Percentiles rank a stretch among this genome's conserved stretches.
phyloP scores from a whole-genome alignment of 768 basidiomycete genomes.

The Trametes meyenii region DNA sequence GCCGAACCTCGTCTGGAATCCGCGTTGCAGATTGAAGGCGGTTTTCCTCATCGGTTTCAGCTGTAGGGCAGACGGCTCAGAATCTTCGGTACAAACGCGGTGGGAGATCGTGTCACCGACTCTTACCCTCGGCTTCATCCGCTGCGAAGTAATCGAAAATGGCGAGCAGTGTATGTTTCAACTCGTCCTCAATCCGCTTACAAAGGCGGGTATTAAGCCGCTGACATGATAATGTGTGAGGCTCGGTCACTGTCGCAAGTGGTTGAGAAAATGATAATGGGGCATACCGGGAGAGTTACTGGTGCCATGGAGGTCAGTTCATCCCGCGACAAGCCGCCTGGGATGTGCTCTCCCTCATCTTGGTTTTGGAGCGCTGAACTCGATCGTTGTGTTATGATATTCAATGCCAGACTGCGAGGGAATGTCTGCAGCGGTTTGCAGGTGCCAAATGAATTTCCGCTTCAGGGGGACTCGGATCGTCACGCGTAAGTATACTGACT shows the following conservation, averaged over 20 bases:
- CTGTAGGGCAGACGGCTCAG: neutral
- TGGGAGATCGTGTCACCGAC: neutral
- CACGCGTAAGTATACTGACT: neutral
- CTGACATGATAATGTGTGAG: no score
- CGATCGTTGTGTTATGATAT: neutral
- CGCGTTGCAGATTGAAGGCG: neutral
- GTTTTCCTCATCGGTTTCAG: neutral
- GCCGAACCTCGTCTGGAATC: constrained; percentile 5
- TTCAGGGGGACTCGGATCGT: neutral
- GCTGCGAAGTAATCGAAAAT: constrained; percentile 3
- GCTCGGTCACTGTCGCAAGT: no score
- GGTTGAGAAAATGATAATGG: neutral
- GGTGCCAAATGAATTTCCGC: neutral
- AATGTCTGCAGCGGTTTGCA: neutral
- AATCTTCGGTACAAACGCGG: no score
- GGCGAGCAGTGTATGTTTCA: constrained; percentile 13
- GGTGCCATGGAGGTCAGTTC: constrained; percentile 9
- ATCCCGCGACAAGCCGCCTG: constrained; percentile 16
- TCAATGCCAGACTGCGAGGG: neutral
- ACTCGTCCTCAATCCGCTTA: neutral
- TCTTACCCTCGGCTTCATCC: neutral
- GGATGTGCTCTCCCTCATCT: neutral
- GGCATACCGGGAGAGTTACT: neutral
- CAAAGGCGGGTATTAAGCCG: no score
- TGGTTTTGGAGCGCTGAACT: neutral